Conservation (phyloP, 768 basidiomycete genomes). For the Epithele typhae region DNA sequence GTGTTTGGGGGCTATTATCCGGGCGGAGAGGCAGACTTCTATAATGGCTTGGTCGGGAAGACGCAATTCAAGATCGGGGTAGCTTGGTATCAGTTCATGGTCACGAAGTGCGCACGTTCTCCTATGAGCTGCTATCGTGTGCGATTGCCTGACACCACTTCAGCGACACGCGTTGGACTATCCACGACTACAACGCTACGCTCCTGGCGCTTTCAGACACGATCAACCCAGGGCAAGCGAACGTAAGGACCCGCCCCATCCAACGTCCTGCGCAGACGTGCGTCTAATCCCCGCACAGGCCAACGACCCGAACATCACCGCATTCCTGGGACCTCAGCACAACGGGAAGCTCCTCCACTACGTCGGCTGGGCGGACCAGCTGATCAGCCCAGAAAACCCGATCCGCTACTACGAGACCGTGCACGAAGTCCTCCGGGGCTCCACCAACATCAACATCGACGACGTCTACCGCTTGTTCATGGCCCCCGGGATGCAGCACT, state of each 20-base stretch:
- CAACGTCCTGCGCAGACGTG: too few relatives aligned
- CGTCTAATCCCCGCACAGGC: constrained; percentile 9
- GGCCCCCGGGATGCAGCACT: constrained; percentile 31
- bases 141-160: neutral
- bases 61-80: constrained; percentile 10
- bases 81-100: constrained; percentile 16
- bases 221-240: constrained; percentile 20
- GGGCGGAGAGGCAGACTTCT: constrained; percentile 21
- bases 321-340: constrained; percentile 18
- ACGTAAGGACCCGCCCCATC: constrained; percentile 5
- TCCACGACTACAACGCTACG: constrained; percentile 15
- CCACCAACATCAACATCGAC: constrained; percentile 22
- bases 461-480: constrained; percentile 31
- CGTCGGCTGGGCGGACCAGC: constrained; percentile 24
- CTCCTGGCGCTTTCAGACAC: constrained; percentile 13
- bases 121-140: neutral
- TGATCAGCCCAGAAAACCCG: constrained; percentile 27
- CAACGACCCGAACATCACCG: constrained; percentile 20
- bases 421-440: constrained; percentile 18
- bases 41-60: constrained; percentile 14
- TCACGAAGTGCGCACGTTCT: constrained; percentile 18
- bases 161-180: constrained; percentile 20
- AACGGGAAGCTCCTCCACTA: constrained; percentile 24
- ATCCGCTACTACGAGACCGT: constrained; percentile 23
- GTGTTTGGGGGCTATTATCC: constrained; percentile 26